A percentile compares a stretch with the other conserved stretches of the same genome.
phyloP scores from a whole-genome alignment of 495 filamentous ascomycete genomes.

The Cenococcum geophilum region DNA sequence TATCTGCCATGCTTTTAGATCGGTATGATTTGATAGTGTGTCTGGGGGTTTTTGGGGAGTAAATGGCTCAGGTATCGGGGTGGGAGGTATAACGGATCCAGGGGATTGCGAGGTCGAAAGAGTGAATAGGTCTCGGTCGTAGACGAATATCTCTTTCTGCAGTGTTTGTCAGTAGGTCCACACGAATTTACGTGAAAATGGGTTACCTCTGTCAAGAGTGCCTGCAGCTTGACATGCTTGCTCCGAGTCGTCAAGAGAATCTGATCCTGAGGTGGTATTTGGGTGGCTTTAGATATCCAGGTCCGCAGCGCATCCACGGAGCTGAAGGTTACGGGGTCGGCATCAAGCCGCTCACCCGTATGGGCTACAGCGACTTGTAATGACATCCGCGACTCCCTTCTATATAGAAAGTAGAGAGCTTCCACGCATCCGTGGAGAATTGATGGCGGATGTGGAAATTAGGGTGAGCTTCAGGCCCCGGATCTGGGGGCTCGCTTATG shows the following conservation, averaged over 20 bases:
- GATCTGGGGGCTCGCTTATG: neutral
- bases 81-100: constrained; percentile 36
- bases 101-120: constrained; percentile 38
- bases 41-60: constrained; percentile 59
- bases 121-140: constrained; percentile 62
- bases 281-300: constrained; percentile 62
- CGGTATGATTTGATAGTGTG: constrained; percentile 62
- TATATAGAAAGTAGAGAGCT: constrained; percentile 6
- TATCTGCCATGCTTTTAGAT: constrained; percentile 74
- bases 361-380: constrained; percentile 81
- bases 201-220: constrained; percentile 67
- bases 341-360: constrained; percentile 72
- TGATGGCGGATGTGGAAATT: constrained; percentile 1
- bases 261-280: constrained; percentile 63
- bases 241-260: constrained; percentile 79
- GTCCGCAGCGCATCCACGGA: constrained; percentile 63
- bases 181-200: neutral
- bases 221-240: constrained; percentile 70
- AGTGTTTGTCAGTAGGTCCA: constrained; percentile 4
- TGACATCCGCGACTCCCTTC: constrained; percentile 51
- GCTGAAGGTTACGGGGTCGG: constrained; percentile 56
- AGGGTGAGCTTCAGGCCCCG: constrained; percentile 10
- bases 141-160: constrained; percentile 82
- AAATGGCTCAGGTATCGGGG: constrained; percentile 54
- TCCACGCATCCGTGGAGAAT: constrained; percentile 3